Evolutionary conservation across 495 filamentous ascomycete genomes (phyloP).

Genomic region (Beverwykella pulmonaria): DNA sequence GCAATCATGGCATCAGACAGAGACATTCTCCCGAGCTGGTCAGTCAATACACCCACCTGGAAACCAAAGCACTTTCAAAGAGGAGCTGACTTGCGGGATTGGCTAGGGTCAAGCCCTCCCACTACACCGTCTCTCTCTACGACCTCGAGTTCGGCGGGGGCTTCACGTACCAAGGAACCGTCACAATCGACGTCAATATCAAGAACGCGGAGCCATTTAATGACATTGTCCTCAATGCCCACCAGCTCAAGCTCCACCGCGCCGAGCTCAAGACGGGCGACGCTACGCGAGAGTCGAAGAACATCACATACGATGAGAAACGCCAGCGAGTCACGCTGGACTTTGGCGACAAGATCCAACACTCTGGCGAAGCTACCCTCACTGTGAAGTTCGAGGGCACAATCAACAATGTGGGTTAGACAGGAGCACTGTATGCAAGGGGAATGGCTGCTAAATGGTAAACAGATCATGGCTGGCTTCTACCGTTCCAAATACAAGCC

Average conservation of each 20-base stretch:
- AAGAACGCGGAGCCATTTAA: slow-evolving; percentile 56
- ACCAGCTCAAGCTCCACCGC: slow-evolving; percentile 63
- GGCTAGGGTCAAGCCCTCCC: slow-evolving; percentile 71
- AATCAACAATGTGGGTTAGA: slow-evolving; percentile 73
- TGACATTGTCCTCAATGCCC: slow-evolving; percentile 74
- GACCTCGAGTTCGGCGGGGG: slow-evolving; percentile 70
- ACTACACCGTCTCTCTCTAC: slow-evolving; percentile 82
- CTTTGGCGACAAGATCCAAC: slow-evolving; percentile 68
- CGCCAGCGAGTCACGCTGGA: slow-evolving; percentile 75
- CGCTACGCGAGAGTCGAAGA: slow-evolving; percentile 57
- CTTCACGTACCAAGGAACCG: slow-evolving; percentile 82
- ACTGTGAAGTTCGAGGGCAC: slow-evolving; percentile 78
- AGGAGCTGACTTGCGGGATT: slow-evolving; percentile 14
- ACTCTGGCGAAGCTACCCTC: slow-evolving; percentile 62
- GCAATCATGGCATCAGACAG: slow-evolving; percentile 35
- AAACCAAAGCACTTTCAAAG: background rate
- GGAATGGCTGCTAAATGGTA: background rate
- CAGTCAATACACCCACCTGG: background rate
- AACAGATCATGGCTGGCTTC: slow-evolving; percentile 79
- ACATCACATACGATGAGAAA: slow-evolving; percentile 76
- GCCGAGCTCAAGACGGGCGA: slow-evolving; percentile 53
- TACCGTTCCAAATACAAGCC: slow-evolving; percentile 95
- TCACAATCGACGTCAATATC: slow-evolving; percentile 66
- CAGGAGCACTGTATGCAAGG: background rate
- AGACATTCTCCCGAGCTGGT: slow-evolving; percentile 37